Evolutionary conservation across 805 yeast species (phyloP).

Genomic region (Suhomyces faveliae): DNA sequence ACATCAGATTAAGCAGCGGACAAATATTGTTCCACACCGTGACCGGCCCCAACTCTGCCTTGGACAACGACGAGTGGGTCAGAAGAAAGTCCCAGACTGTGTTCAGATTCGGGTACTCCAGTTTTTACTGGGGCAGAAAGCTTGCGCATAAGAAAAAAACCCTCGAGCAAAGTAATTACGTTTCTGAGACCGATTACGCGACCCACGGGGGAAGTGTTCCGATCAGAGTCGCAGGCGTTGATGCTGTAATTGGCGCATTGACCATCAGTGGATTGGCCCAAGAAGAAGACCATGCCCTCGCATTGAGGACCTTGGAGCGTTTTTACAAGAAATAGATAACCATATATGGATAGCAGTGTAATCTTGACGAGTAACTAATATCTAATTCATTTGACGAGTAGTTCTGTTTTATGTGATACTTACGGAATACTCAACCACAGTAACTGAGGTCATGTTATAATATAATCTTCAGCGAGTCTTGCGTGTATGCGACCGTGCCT

Average conservation of each 20-base stretch:
- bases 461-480: too few species aligned
- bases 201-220: slow-evolving; percentile 60
- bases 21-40: slow-evolving; percentile 47
- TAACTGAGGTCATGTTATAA: too few species aligned
- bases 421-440: too few species aligned
- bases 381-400: too few species aligned
- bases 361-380: too few species aligned
- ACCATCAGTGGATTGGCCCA: slow-evolving; percentile 59
- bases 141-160: slow-evolving; percentile 35
- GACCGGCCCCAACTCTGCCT: slow-evolving; percentile 32
- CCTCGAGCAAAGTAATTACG: slow-evolving; percentile 36
- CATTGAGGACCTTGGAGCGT: slow-evolving; percentile 28
- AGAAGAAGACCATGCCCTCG: slow-evolving; percentile 53
- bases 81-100: slow-evolving; percentile 49
- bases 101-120: slow-evolving; percentile 46
- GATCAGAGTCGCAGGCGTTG: slow-evolving; percentile 36
- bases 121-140: slow-evolving; percentile 47
- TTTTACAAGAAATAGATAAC: not conserved
- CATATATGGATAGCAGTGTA: too few species aligned
- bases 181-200: slow-evolving; percentile 46
- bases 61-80: slow-evolving; percentile 58
- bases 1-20: slow-evolving; percentile 46
- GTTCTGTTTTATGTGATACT: too few species aligned
- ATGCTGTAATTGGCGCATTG: slow-evolving; percentile 44
- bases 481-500: too few species aligned